These are phyloP conservation scores for Cicer pinnatifidum DNA, from an alignment of 306 rosid species.

Conservation along the genomic window DNA sequence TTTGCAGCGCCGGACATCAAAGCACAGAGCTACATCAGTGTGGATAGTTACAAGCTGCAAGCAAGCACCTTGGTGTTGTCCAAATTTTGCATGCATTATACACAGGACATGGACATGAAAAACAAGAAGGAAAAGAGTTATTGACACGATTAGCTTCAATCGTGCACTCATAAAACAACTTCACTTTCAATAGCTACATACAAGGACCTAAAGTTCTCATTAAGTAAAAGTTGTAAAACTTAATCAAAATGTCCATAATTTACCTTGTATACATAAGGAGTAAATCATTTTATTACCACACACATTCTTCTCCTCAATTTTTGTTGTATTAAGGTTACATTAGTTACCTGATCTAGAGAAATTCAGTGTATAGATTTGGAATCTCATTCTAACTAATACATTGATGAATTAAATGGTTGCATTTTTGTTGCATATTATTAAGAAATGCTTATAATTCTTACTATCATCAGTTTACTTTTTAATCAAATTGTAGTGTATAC, in stretches of 20 bases:
- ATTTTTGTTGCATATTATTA: constrained; percentile 38
- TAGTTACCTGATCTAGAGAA: constrained; percentile 42
- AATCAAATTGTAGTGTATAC: neutral
- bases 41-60: constrained; percentile 31
- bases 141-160: constrained; percentile 33
- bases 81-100: constrained; percentile 38
- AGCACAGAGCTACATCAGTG: constrained; percentile 16
- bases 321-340: constrained; percentile 7
- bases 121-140: constrained; percentile 21
- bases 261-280: constrained; percentile 14
- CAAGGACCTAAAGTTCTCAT: constrained; percentile 30
- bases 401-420: constrained; percentile 31
- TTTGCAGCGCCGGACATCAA: constrained; percentile 30
- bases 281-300: constrained; percentile 24
- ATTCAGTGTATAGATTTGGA: constrained; percentile 32
- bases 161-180: constrained; percentile 12
- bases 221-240: neutral
- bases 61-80: constrained; percentile 22
- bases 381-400: constrained; percentile 8
- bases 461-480: constrained; percentile 1
- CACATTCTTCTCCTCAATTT: constrained; percentile 1
- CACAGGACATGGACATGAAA: neutral
- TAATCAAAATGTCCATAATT: constrained; percentile 24
- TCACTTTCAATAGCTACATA: constrained; percentile 26
- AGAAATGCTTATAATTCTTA: constrained; percentile 33